These are phyloP conservation scores for Durio zibethinus DNA, from an alignment of 345 rosid species.

Conservation along the genomic window DNA sequence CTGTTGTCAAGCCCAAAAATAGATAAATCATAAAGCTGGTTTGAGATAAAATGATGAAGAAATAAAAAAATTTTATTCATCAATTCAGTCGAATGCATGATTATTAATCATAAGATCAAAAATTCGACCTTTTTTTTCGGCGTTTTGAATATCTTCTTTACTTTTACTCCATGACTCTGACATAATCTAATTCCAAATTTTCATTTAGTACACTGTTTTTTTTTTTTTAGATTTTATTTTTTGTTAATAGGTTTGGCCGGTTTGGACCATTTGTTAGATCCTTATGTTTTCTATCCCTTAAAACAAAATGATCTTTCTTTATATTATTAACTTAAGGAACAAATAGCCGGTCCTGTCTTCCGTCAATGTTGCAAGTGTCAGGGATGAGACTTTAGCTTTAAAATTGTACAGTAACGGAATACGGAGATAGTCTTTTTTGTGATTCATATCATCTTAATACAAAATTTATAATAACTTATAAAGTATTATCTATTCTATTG, in stretches of 20 bases:
- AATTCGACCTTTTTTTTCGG: slow-evolving; percentile 69
- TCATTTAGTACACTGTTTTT: too few species aligned
- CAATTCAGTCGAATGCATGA: slow-evolving; percentile 62
- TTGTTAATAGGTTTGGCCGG: not conserved
- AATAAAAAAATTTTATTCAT: not conserved
- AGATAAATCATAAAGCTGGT: too few species aligned
- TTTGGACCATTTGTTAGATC: not conserved
- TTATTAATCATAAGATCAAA: slow-evolving; percentile 68
- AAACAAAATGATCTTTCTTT: not conserved
- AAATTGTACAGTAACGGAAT: too few species aligned
- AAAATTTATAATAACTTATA: too few species aligned
- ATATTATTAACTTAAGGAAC: not conserved
- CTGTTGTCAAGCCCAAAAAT: not conserved
- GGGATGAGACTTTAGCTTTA: too few species aligned
- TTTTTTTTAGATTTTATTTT: too few species aligned
- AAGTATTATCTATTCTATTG: too few species aligned
- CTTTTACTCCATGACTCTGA: not conserved
- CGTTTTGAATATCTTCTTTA: not conserved
- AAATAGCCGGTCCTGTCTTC: not conserved
- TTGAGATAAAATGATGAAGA: not conserved
- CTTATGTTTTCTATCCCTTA: not conserved
- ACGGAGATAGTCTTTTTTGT: too few species aligned
- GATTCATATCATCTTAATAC: too few species aligned
- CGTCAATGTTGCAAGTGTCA: too few species aligned
- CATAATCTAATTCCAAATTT: too few species aligned